Evolutionary conservation across 352 stramenopile genomes (phyloP).

Genomic region (Thraustotheca clavata): DNA sequence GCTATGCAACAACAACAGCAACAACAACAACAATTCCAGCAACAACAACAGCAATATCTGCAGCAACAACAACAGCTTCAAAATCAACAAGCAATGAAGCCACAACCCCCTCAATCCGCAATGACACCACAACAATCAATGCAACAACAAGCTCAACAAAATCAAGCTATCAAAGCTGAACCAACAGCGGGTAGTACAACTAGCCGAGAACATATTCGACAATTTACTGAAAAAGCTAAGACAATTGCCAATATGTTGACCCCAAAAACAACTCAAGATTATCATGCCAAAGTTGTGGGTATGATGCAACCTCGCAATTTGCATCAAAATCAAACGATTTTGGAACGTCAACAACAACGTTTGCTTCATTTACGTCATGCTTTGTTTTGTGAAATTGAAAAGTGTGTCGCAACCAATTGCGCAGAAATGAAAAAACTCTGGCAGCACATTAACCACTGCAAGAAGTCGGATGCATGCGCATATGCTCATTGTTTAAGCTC

Average conservation of each 20-base stretch:
- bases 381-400: conserved; percentile 82
- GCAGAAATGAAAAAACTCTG: conserved; percentile 86
- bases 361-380: conserved; percentile 87
- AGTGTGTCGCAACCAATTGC: conserved; percentile 86
- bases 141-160: neutral
- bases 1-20: neutral
- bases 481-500: conserved; percentile 87
- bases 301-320: conserved; percentile 17
- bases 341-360: conserved; percentile 89
- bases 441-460: conserved; percentile 90
- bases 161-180: conserved; percentile 2
- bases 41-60: neutral
- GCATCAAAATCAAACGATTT: conserved; percentile 38
- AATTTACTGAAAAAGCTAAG: conserved; percentile 21
- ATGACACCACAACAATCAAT: conserved; percentile 12
- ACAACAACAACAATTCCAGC: neutral
- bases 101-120: conserved; percentile 8
- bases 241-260: conserved; percentile 13
- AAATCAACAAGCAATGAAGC: conserved; percentile 18
- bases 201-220: conserved; percentile 10
- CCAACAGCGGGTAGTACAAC: neutral
- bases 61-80: neutral
- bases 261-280: conserved; percentile 13
- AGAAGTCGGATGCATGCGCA: conserved; percentile 82
- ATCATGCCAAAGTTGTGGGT: conserved; percentile 17